A percentile compares a stretch with the other conserved stretches of the same genome.
These are phyloP conservation scores for Crepidotus variabilis DNA, from an alignment of 768 basidiomycete genomes.

Conservation along the genomic window DNA sequence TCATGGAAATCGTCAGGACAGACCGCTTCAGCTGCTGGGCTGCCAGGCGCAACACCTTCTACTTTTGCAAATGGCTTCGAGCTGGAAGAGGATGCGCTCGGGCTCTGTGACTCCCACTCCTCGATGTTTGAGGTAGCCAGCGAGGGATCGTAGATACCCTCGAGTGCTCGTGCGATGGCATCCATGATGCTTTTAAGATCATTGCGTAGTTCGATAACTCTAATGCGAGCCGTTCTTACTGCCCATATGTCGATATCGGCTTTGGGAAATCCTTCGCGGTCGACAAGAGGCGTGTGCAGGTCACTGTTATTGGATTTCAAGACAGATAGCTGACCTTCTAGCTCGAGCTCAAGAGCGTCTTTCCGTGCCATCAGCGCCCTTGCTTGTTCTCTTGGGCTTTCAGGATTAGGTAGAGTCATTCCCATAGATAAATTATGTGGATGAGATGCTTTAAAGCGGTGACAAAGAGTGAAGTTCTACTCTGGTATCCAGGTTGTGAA, in stretches of 20 bases:
- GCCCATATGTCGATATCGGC: slow-evolving; percentile 83
- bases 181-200: slow-evolving; percentile 67
- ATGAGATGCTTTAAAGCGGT: neutral
- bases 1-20: slow-evolving; percentile 7
- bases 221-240: slow-evolving; percentile 68
- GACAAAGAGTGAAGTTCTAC: slow-evolving; percentile 40
- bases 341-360: slow-evolving; percentile 68
- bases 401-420: slow-evolving; percentile 39
- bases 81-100: slow-evolving; percentile 1
- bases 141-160: slow-evolving; percentile 60
- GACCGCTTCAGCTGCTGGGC: slow-evolving; percentile 84
- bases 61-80: slow-evolving; percentile 72
- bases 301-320: slow-evolving; percentile 61
- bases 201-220: slow-evolving; percentile 79
- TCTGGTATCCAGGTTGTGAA: slow-evolving; percentile 15
- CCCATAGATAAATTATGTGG: slow-evolving; percentile 32
- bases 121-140: slow-evolving; percentile 18
- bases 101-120: slow-evolving; percentile 6
- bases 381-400: slow-evolving; percentile 52
- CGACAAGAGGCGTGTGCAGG: slow-evolving; percentile 74
- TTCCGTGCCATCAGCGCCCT: slow-evolving; percentile 64
- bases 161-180: slow-evolving; percentile 63
- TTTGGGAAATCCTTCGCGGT: slow-evolving; percentile 85
- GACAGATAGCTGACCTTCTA: slow-evolving; percentile 57
- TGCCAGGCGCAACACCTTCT: slow-evolving; percentile 72